Evolutionary conservation across 2,329 filamentous ascomycete genomes (phyloP).

Genomic region (Monilinia aucupariae): DNA sequence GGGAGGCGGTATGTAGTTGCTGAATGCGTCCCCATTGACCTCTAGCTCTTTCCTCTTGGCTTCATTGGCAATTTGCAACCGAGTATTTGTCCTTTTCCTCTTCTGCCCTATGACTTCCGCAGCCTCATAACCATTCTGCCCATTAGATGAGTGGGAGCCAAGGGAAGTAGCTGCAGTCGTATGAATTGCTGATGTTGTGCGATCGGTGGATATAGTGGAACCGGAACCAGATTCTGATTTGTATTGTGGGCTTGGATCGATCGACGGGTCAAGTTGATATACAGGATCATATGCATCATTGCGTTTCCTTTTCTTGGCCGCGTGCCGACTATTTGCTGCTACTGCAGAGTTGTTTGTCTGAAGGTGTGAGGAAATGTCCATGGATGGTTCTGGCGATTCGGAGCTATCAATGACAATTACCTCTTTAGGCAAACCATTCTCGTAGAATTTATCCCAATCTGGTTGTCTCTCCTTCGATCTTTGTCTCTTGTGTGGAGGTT

Average conservation of each 20-base stretch:
- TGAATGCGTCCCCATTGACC: constrained; percentile 62
- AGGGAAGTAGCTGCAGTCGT: constrained; percentile 88
- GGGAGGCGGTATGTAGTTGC: constrained; percentile 78
- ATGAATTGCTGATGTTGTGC: constrained; percentile 72
- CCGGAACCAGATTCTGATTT: constrained; percentile 55
- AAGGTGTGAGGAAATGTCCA: constrained; percentile 39
- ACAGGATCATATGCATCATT: constrained; percentile 61
- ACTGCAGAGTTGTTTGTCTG: constrained; percentile 29
- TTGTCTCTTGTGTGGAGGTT: constrained; percentile 38
- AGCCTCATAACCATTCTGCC: constrained; percentile 59
- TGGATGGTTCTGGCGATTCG: constrained; percentile 44
- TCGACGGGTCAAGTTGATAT: constrained; percentile 65
- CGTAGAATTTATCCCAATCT: constrained; percentile 77
- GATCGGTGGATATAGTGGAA: constrained; percentile 74
- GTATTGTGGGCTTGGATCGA: constrained; percentile 65
- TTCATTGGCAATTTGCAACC: constrained; percentile 76
- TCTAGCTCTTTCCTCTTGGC: constrained; percentile 73
- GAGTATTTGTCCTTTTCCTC: constrained; percentile 71
- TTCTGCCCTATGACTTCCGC: constrained; percentile 72
- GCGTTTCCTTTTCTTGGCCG: constrained; percentile 64
- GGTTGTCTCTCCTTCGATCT: constrained; percentile 49
- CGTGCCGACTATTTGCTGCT: constrained; percentile 50
- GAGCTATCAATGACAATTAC: constrained; percentile 77
- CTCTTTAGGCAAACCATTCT: constrained; percentile 76
- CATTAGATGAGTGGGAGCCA: constrained; percentile 58